phyloP scores from a whole-genome alignment of 495 filamentous ascomycete genomes.

The Neurospora sp. region DNA sequence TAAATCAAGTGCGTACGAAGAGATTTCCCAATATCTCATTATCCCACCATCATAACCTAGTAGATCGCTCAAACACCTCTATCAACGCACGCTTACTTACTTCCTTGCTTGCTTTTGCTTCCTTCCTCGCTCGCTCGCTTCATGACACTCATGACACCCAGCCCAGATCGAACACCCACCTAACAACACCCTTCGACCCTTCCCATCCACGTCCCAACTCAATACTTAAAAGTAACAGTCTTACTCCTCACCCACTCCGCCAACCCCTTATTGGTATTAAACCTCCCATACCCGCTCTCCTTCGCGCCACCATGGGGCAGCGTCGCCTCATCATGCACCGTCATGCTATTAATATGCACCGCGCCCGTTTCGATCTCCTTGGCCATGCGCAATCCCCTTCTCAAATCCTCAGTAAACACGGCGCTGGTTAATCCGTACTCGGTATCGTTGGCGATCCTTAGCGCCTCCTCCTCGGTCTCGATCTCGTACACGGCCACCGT shows the following conservation, averaged over 20 bases:
- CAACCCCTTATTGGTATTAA: conserved; percentile 37
- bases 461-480: conserved; percentile 55
- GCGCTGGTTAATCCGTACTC: conserved; percentile 72
- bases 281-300: conserved; percentile 68
- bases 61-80: background rate
- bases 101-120: background rate
- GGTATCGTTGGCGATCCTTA: conserved; percentile 72
- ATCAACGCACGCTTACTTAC: background rate
- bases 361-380: conserved; percentile 70
- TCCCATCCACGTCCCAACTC: background rate
- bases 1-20: too few relatives aligned
- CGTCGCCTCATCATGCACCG: conserved; percentile 69
- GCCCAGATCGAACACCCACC: background rate
- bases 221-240: conserved; percentile 62
- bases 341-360: conserved; percentile 83
- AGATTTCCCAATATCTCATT: too few relatives aligned
- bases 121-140: background rate
- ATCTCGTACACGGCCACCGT: conserved; percentile 52
- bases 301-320: conserved; percentile 83
- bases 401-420: conserved; percentile 78
- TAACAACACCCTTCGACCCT: background rate
- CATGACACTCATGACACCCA: background rate
- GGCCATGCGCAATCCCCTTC: conserved; percentile 62
- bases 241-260: conserved; percentile 80
- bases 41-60: too few relatives aligned